Conservation (phyloP, 2,329 filamentous ascomycete species). For the Stachybotrys chlorohalonatus region DNA sequence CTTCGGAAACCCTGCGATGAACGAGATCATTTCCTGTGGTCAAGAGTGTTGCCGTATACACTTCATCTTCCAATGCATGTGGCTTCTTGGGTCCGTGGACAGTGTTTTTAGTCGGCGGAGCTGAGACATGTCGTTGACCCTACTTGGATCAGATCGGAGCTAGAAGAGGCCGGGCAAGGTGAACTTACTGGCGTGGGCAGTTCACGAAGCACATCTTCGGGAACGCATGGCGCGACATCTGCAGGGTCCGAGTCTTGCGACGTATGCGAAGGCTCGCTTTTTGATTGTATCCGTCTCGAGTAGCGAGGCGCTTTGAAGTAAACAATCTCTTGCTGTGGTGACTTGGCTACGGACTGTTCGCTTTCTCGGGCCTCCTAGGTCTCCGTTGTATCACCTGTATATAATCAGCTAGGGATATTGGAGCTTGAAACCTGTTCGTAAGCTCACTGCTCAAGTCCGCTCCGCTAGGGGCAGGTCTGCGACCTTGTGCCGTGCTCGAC, state of each 20-base stretch:
- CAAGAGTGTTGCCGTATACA: too few relatives aligned
- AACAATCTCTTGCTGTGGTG: slow-evolving; percentile 8
- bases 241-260: slow-evolving; percentile 12
- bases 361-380: slow-evolving; percentile 11
- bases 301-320: slow-evolving; percentile 26
- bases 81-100: neutral
- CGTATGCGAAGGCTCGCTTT: slow-evolving; percentile 31
- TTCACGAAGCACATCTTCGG: slow-evolving; percentile 1
- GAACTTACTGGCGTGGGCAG: neutral
- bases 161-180: neutral
- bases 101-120: slow-evolving; percentile 10
- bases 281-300: slow-evolving; percentile 36
- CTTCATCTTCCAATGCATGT: neutral
- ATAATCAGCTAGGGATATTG: neutral
- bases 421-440: neutral
- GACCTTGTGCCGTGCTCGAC: neutral
- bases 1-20: neutral
- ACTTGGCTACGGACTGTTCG: slow-evolving; percentile 7
- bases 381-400: slow-evolving; percentile 8
- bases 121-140: slow-evolving; percentile 16
- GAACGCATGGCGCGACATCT: neutral
- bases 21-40: too few relatives aligned
- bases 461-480: neutral
- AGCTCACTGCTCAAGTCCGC: neutral
- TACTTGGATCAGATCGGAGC: neutral